Base-by-base conservation (phyloP, 2,329 filamentous ascomycete species). In the Westerdykella ornata region DNA sequence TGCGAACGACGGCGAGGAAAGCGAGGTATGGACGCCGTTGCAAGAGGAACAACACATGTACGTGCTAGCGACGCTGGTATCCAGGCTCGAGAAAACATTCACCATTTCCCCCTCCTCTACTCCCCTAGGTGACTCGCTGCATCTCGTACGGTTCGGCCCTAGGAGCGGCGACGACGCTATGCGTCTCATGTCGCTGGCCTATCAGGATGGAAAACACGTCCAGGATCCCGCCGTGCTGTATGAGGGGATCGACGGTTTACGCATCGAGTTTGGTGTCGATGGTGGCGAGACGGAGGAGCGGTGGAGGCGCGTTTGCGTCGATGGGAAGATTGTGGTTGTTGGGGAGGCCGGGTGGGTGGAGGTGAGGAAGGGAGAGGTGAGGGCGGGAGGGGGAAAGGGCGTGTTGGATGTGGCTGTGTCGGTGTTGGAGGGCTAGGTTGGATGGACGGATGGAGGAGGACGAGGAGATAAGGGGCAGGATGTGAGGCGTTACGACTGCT, bases 271-370 rank as follows among this genome's bases (percentile, higher is more conserved):
- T 28, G 48, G 70, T 8, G 1, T 87, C 28, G 48, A 70, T 8
- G 1, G 57, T 53, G 0, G 41, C 6, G 85, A 92, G 56, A 70
- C 77, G 13, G 80, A 87, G n/a, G 71, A 70, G 1, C 72, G 80
- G 39, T 96, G 88, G 88, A 74, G 90, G 46, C 80, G 89, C 57
- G 77, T 94, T 12, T 97, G 90, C 62, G 73, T 97, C n/a, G 90
- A 97, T 64, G 90, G 90, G 3, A 88, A 84, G 39, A 94, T 94
- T 54, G 78, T 96, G 3, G 75, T 78, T 44, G 69, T 95, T 1
- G 82, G 84, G 15, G 63, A 72, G 38, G 80, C 76, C 2, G 88
- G 88, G 0, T 82, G 78, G 73, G 77, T 94, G 64, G 76, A 79
- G 44, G 75, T 95, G 0, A 66, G 63, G 47, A 26, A 26, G 22